Conservation (phyloP, 1,284 basidiomycete species). For the Ceratobasidium sp. region DNA sequence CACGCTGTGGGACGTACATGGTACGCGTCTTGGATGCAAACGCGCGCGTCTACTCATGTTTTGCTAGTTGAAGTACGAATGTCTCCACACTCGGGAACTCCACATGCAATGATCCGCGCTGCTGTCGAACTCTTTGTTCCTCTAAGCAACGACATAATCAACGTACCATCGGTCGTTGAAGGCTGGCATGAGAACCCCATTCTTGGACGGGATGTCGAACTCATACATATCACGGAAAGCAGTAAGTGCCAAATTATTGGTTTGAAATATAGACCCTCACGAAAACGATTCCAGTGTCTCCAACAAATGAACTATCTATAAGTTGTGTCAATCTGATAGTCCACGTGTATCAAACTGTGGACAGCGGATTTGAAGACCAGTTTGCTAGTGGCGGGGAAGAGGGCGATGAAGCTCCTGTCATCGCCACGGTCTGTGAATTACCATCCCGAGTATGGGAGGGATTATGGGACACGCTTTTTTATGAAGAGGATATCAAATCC, state of each 20-base stretch:
- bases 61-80: constrained; percentile 83
- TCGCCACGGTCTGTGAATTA: constrained; percentile 82
- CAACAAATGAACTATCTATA: constrained; percentile 60
- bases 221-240: constrained; percentile 74
- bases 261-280: constrained; percentile 50
- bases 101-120: constrained; percentile 73
- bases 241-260: constrained; percentile 49
- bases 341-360: constrained; percentile 85
- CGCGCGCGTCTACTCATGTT: constrained; percentile 17
- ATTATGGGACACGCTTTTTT: constrained; percentile 84
- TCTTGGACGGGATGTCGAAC: constrained; percentile 76
- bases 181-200: constrained; percentile 79
- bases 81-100: constrained; percentile 66
- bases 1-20: constrained; percentile 22
- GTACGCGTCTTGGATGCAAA: not conserved
- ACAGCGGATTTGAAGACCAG: constrained; percentile 76
- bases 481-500: constrained; percentile 87
- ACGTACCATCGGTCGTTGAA: constrained; percentile 68
- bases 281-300: constrained; percentile 56
- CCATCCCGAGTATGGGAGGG: constrained; percentile 86
- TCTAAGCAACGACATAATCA: constrained; percentile 50
- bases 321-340: constrained; percentile 66
- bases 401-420: constrained; percentile 73
- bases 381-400: constrained; percentile 73
- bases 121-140: constrained; percentile 55